Evolutionary conservation across 192 early-diverging fungal species (phyloP), one percentile per base, ranked within the genome.

Genomic region (Coemansia sp.): DNA sequence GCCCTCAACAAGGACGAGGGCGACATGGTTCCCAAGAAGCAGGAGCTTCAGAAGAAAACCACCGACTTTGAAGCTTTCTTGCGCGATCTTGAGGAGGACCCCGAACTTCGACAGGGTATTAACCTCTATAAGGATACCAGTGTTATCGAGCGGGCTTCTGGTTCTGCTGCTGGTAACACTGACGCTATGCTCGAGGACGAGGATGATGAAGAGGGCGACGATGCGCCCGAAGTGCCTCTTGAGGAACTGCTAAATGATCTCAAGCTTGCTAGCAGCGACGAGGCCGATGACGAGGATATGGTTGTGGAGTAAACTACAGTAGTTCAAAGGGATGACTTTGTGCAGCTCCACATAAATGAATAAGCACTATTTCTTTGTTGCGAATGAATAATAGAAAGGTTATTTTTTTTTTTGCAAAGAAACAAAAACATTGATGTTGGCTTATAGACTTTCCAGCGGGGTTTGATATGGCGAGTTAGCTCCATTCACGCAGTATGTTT

Each of bases 71-170:
- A 99, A 75, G 69, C 91, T 67, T 99, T 99, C 84, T 81, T 97
- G 89, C 88, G 94, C 67, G 97, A 99, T 82, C 82, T 99, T 52
- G 97, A 99, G 81, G 97, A 99, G 81, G 97, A 99, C 84, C 85
- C 93, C 25, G 97, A 99, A 82, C 86, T 98, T 60, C 85, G 97
- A 56, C 89, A 91, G 65, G 93, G 92, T 68, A 82, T 99, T 65
- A 96, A 99, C 65, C 85, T 99, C 49, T 99, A 94, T 86, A 96
- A 94, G 82, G 68, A 65, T 49, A 52, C 19, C 38, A 58, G 34
- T 24, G 51, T 27, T 1, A 56, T 57, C 22, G 16, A 27, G 47
- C 47, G 60, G 14, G 3, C 67, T 44, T 44, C 38, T 44, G 38
- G 38, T 16, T 16, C 8, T 44, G 23, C 7, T 26, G 34, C 74